A percentile compares a stretch with the other conserved stretches of the same genome.
Conservation (phyloP, 164 flowering plant species). For the Magnolia changhungtana region DNA sequence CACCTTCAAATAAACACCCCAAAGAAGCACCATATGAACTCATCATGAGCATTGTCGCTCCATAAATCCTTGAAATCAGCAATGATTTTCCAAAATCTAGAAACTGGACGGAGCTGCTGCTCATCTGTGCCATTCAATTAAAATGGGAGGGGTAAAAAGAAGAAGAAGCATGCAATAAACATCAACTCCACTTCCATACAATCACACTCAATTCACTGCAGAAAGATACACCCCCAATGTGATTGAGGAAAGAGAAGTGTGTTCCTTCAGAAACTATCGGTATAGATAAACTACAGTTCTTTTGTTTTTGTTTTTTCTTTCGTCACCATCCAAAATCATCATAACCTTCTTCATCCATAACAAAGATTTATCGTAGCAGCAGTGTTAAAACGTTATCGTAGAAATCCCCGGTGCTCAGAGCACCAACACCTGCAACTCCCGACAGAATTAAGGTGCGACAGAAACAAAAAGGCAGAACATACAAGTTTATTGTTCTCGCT, state of each 20-base stretch:
- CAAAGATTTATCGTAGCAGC: too few relatives aligned
- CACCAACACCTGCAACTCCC: background rate
- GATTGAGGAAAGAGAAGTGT: background rate
- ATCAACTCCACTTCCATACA: background rate
- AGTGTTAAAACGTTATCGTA: background rate
- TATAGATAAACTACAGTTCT: background rate
- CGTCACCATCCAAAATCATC: constrained; percentile 6
- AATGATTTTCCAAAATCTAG: too few relatives aligned
- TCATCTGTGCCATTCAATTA: too few relatives aligned
- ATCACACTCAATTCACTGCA: background rate
- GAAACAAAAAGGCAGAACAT: background rate
- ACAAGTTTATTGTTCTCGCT: background rate
- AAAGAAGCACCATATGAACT: too few relatives aligned
- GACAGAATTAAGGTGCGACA: background rate
- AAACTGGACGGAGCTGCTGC: too few relatives aligned
- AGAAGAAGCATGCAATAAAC: background rate
- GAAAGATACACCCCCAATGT: background rate
- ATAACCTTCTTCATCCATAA: background rate
- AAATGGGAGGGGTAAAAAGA: too few relatives aligned
- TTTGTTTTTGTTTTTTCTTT: background rate
- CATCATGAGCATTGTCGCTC: too few relatives aligned
- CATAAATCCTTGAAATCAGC: too few relatives aligned
- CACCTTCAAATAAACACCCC: too few relatives aligned
- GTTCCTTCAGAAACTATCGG: background rate
- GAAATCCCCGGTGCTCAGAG: background rate